These are phyloP conservation scores for Fonsecaea pedrosoi DNA, from an alignment of 2,329 filamentous ascomycete genomes.

Conservation along the genomic window DNA sequence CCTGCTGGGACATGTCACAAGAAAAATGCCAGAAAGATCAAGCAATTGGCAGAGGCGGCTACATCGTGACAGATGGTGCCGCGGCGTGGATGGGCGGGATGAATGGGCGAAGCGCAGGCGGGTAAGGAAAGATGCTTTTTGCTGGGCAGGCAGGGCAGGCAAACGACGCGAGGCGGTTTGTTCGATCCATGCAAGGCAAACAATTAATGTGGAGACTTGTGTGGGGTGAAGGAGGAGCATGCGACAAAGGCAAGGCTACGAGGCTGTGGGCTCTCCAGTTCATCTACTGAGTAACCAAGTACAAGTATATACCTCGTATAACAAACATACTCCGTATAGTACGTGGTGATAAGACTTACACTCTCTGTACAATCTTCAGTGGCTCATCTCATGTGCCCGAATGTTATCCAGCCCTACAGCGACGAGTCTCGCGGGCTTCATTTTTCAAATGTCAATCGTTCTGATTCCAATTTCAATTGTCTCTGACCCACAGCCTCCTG, in stretches of 20 bases:
- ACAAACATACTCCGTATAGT: background rate
- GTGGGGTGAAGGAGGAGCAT: background rate
- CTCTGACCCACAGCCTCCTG: conserved; percentile 4
- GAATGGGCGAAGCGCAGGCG: background rate
- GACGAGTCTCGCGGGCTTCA: background rate
- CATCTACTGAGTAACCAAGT: no score
- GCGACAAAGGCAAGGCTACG: conserved; percentile 1
- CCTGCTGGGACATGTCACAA: conserved; percentile 35
- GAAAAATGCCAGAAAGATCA: conserved; percentile 5
- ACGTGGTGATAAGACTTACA: background rate
- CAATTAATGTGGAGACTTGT: conserved; percentile 7
- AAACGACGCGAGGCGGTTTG: conserved; percentile 6
- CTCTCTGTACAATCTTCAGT: background rate
- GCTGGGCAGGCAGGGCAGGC: background rate
- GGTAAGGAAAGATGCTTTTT: background rate
- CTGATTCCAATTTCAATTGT: conserved; percentile 22
- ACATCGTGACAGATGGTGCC: conserved; percentile 19
- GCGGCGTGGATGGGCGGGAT: background rate
- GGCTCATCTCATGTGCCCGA: background rate
- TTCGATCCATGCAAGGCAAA: conserved; percentile 15
- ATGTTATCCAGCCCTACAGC: no score
- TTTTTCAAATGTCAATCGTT: conserved; percentile 8
- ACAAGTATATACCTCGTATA: background rate
- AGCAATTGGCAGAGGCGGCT: conserved; percentile 4
- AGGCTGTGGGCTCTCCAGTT: background rate